Evolutionary conservation across 805 yeast genomes (phyloP).

Genomic region (Yamadazyma phyllophila): DNA sequence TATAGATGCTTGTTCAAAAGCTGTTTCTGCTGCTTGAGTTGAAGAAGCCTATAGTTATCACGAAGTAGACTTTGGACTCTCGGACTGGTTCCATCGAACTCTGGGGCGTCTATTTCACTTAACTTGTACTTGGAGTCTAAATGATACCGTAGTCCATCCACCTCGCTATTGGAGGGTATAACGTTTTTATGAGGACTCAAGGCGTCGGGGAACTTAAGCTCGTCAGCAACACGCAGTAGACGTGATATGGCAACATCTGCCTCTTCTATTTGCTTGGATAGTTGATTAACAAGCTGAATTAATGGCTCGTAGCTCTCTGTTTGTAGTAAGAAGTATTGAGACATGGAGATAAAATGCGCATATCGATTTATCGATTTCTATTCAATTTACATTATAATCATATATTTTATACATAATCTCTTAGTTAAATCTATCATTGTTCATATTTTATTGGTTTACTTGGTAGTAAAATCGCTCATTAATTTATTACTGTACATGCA

Average conservation of each 20-base stretch:
- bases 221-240: conserved; percentile 2
- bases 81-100: conserved; percentile 11
- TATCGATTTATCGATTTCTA: no score
- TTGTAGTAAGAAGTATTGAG: conserved; percentile 17
- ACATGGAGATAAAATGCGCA: background rate
- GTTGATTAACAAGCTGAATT: conserved; percentile 19
- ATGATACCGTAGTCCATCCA: conserved; percentile 11
- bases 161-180: background rate
- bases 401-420: background rate
- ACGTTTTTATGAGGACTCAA: background rate
- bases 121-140: conserved; percentile 23
- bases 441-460: background rate
- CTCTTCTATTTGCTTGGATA: conserved; percentile 20
- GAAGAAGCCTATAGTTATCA: conserved; percentile 27
- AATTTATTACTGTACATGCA: conserved; percentile 6
- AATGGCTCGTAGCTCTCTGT: conserved; percentile 35
- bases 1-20: conserved; percentile 24
- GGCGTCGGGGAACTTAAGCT: background rate
- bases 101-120: conserved; percentile 7
- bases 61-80: conserved; percentile 21
- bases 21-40: conserved; percentile 18
- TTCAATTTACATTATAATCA: no score
- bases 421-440: no score
- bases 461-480: background rate
- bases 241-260: conserved; percentile 18